Evolutionary conservation across 1,284 basidiomycete genomes (phyloP).

Genomic region (Apiotrichum laibachii): DNA sequence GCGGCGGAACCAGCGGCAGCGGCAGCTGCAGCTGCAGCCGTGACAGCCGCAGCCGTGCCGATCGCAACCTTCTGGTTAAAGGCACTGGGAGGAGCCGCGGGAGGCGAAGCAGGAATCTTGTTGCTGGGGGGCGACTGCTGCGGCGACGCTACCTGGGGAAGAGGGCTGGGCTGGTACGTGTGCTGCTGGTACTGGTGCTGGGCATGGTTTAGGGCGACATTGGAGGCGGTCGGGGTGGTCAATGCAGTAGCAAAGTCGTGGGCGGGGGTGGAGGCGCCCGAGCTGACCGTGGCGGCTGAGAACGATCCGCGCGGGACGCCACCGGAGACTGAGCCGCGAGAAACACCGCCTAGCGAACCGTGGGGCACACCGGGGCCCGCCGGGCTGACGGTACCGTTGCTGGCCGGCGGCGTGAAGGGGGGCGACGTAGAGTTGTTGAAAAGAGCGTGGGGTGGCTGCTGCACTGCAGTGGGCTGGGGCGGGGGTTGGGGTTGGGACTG

Average conservation of each 20-base stretch:
- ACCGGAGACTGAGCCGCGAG: background rate
- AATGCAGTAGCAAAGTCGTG: background rate
- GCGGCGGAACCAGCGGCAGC: background rate
- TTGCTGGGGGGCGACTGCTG: background rate
- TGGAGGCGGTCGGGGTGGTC: background rate
- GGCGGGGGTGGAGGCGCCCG: background rate
- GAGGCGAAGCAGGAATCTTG: background rate
- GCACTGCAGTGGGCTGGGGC: too few relatives aligned
- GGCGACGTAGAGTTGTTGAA: background rate
- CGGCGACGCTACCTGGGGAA: background rate
- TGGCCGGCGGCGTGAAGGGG: background rate
- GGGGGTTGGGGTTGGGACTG: too few relatives aligned
- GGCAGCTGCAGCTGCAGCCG: background rate
- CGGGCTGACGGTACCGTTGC: background rate
- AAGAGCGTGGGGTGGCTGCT: background rate
- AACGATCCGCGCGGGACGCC: background rate
- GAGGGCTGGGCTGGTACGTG: background rate
- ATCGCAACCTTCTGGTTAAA: background rate
- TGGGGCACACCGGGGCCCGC: background rate
- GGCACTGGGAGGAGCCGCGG: background rate
- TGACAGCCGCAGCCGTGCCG: background rate
- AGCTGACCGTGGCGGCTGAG: background rate
- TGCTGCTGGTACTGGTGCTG: background rate
- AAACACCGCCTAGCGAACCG: background rate
- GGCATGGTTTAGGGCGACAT: background rate